phyloP scores from a whole-genome alignment of 306 rosid genomes.

The Dalbergia cultrata region DNA sequence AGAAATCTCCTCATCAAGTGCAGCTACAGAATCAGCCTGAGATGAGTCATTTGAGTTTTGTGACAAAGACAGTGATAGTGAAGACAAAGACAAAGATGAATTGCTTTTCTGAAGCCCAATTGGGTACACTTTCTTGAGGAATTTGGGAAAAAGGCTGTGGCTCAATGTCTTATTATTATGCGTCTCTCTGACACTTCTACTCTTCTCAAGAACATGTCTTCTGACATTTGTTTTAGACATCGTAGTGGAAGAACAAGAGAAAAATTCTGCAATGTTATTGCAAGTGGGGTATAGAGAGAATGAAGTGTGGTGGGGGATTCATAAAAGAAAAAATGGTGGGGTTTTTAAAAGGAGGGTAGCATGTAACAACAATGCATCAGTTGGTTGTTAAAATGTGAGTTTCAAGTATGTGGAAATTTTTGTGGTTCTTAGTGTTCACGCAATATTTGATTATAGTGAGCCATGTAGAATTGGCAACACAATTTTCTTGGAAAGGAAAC shows the following conservation, averaged over 20 bases:
- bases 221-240: slow-evolving; percentile 65
- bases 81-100: slow-evolving; percentile 74
- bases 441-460: slow-evolving; percentile 43
- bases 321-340: not conserved
- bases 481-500: slow-evolving; percentile 33
- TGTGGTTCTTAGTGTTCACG: slow-evolving; percentile 66
- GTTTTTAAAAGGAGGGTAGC: slow-evolving; percentile 39
- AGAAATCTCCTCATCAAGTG: slow-evolving; percentile 67
- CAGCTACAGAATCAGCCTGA: slow-evolving; percentile 59
- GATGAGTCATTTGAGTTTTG: slow-evolving; percentile 86
- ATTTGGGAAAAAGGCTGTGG: slow-evolving; percentile 64
- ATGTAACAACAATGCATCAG: slow-evolving; percentile 12
- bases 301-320: slow-evolving; percentile 18
- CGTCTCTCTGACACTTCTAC: slow-evolving; percentile 55
- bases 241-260: slow-evolving; percentile 35
- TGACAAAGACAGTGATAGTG: slow-evolving; percentile 77
- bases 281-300: slow-evolving; percentile 26
- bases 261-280: not conserved
- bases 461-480: not conserved
- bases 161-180: slow-evolving; percentile 57
- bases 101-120: slow-evolving; percentile 76
- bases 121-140: slow-evolving; percentile 82
- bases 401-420: slow-evolving; percentile 60
- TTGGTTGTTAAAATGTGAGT: slow-evolving; percentile 85
- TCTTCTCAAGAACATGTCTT: slow-evolving; percentile 66